Base-by-base conservation (phyloP, 192 early-diverging fungal genomes). In the Rhizophagus clarus region DNA sequence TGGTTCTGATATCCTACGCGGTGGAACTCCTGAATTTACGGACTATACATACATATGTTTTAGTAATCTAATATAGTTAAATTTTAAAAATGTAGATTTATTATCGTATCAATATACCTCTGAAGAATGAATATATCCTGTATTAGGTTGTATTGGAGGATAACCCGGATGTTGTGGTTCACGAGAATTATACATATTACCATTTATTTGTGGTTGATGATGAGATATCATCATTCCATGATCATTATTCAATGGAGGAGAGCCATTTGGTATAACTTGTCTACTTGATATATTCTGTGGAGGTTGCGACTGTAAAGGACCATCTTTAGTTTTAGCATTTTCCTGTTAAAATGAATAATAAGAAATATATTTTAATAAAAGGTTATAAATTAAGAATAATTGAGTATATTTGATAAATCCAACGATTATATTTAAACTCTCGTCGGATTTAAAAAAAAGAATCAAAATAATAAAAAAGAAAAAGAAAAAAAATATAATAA, bases 181-280 rank as follows among this genome's bases (percentile, higher is more conserved):
- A 20, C 66, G 32, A n/a, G 26, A 22, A 26, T n/a, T 40, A 20
- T 69, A 69, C 12, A 69, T 69, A 32, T 40, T 51, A 1, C 76
- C 76, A 78, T 78, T 78, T 4, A 76, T 20, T 76, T 63, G 74
- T 11, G 34, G 73, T 5, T 42, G 49, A 51, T 51, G 49, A 24
- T 60, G 45, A 24, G 20, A 37, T 29, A 37, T 20, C 8, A 67
- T 45, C 26, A 78, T 67, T 17, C 20, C 42, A 51, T 78, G 77
- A n/a, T 68, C 77, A 78, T 78, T 78, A 51, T 66, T 78, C 1
- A 78, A 67, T 12, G 67, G 14, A 67, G 76, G 37, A 1, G 63
- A 69, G 26, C 47, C 47, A 31, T 78, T 68, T 5, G 37, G 37
- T 14, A 78, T 49, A 1, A 51, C 7, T 31, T 22, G 47, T 69